Conservation (phyloP, 1,139 yeast genomes). For the Williopsis jadinii region DNA sequence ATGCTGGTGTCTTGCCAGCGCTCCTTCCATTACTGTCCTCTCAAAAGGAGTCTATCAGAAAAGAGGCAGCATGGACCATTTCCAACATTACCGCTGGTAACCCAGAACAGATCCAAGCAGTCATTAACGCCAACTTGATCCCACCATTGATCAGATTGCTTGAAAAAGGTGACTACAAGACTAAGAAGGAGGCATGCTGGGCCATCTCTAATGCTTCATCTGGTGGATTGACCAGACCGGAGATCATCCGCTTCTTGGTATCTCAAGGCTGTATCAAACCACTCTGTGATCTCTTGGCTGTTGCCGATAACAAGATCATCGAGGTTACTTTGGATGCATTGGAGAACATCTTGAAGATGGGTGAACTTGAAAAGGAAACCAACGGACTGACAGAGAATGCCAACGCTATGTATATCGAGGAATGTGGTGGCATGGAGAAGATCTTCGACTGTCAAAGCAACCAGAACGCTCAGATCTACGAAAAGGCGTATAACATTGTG, state of each 20-base stretch:
- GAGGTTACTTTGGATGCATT: slow-evolving; percentile 95
- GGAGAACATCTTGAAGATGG: slow-evolving; percentile 89
- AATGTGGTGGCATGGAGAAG: slow-evolving; percentile 98
- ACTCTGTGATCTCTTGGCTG: slow-evolving; percentile 80
- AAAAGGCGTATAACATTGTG: slow-evolving; percentile 84
- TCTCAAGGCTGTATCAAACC: slow-evolving; percentile 97
- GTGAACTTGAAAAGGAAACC: slow-evolving; percentile 85
- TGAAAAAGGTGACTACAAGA: slow-evolving; percentile 81
- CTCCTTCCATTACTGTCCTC: slow-evolving; percentile 74
- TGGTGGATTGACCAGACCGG: slow-evolving; percentile 89
- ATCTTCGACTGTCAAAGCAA: slow-evolving; percentile 90
- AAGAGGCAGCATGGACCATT: slow-evolving; percentile 98
- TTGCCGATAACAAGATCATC: slow-evolving; percentile 86
- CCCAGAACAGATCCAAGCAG: slow-evolving; percentile 92
- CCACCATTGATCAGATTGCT: slow-evolving; percentile 88
- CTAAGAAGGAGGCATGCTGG: slow-evolving; percentile 99
- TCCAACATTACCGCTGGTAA: slow-evolving; percentile 98
- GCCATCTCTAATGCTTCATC: slow-evolving; percentile 97
- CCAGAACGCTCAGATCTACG: slow-evolving; percentile 85
- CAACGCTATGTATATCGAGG: slow-evolving; percentile 88
- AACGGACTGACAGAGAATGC: slow-evolving; percentile 66
- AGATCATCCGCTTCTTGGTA: slow-evolving; percentile 87
- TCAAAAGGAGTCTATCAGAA: slow-evolving; percentile 85
- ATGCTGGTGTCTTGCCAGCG: slow-evolving; percentile 87
- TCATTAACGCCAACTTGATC: slow-evolving; percentile 86